These are phyloP conservation scores for Rhodotorula sp. DNA, from an alignment of 1,284 basidiomycete genomes.

Conservation along the genomic window DNA sequence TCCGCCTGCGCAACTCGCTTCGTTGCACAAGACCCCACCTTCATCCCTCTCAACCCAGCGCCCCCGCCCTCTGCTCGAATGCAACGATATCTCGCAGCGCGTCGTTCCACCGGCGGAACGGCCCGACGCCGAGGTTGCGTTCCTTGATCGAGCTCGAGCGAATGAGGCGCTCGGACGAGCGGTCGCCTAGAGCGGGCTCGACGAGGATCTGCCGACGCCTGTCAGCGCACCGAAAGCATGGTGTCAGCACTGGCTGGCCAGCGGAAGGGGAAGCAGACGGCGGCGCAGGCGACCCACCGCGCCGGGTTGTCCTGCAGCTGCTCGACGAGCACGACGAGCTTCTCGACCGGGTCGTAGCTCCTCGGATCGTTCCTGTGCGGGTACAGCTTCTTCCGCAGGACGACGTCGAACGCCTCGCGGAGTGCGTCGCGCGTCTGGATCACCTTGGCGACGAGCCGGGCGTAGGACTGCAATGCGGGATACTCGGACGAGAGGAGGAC, in stretches of 20 bases:
- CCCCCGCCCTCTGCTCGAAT: too few relatives aligned
- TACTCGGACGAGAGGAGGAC: not conserved
- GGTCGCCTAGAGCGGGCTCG: too few relatives aligned
- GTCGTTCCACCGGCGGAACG: too few relatives aligned
- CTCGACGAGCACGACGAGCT: not conserved
- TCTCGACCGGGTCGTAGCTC: not conserved
- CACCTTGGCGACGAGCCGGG: not conserved
- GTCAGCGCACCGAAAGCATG: not conserved
- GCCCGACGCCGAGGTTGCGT: too few relatives aligned
- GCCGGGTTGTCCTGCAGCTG: not conserved
- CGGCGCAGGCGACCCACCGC: too few relatives aligned
- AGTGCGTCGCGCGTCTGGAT: not conserved
- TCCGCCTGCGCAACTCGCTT: too few relatives aligned
- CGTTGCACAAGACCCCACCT: too few relatives aligned
- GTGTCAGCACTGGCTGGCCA: not conserved
- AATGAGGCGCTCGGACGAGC: too few relatives aligned
- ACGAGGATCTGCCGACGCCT: too few relatives aligned
- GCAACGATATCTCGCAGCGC: too few relatives aligned
- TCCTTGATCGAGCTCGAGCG: too few relatives aligned
- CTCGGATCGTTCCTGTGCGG: not conserved
- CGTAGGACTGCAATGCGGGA: not conserved
- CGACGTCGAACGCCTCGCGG: not conserved
- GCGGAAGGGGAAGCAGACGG: not conserved
- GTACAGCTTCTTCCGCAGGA: not conserved
- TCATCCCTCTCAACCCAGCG: too few relatives aligned